These are phyloP conservation scores for Teunomyces barrocoloradensis DNA, from an alignment of 805 yeast species.

Conservation along the genomic window DNA sequence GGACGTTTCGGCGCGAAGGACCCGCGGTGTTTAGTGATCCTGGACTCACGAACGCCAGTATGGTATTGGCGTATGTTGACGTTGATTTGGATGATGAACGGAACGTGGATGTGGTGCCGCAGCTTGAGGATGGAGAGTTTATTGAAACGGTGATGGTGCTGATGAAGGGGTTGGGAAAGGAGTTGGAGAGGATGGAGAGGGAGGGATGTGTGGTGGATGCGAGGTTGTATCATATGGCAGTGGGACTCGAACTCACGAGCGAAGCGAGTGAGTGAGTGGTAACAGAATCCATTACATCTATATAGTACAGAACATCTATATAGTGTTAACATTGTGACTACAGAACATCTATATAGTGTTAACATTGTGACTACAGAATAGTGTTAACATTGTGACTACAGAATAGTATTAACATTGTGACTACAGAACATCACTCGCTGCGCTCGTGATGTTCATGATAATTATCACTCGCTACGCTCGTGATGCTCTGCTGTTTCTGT, in stretches of 20 bases:
- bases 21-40: conserved; percentile 66
- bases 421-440: too few relatives aligned
- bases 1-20: conserved; percentile 45
- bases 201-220: conserved; percentile 85
- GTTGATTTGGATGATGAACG: conserved; percentile 67
- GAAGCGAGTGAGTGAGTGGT: too few relatives aligned
- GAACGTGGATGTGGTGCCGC: conserved; percentile 65
- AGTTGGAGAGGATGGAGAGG: conserved; percentile 46
- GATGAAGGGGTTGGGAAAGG: conserved; percentile 53
- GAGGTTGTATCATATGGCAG: conserved; percentile 80
- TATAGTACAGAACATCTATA: too few relatives aligned
- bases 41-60: conserved; percentile 83
- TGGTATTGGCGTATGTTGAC: conserved; percentile 73
- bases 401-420: too few relatives aligned
- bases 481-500: conserved; percentile 26
- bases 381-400: too few relatives aligned
- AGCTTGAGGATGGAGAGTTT: conserved; percentile 87
- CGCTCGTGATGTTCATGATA: too few relatives aligned
- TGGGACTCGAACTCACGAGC: conserved; percentile 56
- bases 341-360: too few relatives aligned
- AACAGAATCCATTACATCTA: too few relatives aligned
- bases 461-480: too few relatives aligned
- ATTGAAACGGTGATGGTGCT: conserved; percentile 85
- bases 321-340: too few relatives aligned
- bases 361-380: too few relatives aligned